Conservation (phyloP, 2,329 filamentous ascomycete species). For the Cladophialophora chaetospira region DNA sequence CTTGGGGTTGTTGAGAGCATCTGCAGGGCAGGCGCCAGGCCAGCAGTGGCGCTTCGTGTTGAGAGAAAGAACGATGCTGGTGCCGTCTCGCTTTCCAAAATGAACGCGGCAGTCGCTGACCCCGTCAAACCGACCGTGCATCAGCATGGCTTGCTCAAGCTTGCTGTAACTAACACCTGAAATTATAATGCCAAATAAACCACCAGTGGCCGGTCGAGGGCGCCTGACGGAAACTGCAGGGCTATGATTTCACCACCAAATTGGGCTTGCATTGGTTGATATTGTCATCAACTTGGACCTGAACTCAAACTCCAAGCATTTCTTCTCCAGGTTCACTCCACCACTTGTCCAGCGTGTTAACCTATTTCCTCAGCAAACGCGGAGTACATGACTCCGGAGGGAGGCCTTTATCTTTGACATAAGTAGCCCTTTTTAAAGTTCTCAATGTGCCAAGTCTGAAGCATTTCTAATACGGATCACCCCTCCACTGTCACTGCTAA, state of each 20-base stretch:
- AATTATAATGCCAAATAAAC: not conserved
- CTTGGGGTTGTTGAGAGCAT: not conserved
- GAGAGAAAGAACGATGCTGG: not conserved
- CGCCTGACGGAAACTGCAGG: not conserved
- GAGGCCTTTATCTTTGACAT: not conserved
- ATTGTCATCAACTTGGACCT: not conserved
- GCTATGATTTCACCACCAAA: not conserved
- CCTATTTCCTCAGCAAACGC: not conserved
- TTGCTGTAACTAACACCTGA: not conserved
- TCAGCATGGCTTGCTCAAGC: not conserved
- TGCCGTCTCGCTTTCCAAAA: not conserved
- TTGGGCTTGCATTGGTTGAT: not conserved
- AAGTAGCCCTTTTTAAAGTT: too few relatives aligned
- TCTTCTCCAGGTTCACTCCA: not conserved
- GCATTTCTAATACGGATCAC: too few relatives aligned
- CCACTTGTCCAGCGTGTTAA: not conserved
- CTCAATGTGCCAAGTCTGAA: too few relatives aligned
- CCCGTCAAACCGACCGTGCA: not conserved
- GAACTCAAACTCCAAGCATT: not conserved
- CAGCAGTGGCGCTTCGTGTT: not conserved
- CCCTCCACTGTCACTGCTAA: too few relatives aligned
- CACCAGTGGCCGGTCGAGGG: not conserved
- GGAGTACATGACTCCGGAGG: not conserved
- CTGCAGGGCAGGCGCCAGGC: not conserved
- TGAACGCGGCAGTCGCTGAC: slow-evolving; percentile 1